Evolutionary conservation across 208 protist species (phyloP).

Genomic region (Trypanosoma theileri): DNA sequence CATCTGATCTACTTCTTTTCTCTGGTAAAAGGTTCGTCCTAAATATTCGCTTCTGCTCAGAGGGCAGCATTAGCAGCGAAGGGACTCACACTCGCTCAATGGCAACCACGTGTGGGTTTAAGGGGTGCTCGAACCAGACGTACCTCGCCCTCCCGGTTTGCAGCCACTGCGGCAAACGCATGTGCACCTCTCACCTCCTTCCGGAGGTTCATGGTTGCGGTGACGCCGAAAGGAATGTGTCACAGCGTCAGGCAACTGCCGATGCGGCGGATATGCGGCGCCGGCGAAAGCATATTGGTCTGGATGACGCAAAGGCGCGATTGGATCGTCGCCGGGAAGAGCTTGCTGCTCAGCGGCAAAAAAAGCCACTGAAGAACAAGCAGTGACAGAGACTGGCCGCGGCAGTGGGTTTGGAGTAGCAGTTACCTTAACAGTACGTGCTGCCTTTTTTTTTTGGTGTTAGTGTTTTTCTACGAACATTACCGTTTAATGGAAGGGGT

Average conservation of each 20-base stretch:
- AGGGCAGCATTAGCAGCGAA: not conserved
- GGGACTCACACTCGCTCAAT: not conserved
- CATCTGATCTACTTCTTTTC: slow-evolving; percentile 1
- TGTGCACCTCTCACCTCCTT: slow-evolving; percentile 78
- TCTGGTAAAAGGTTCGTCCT: slow-evolving; percentile 10
- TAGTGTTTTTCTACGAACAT: not conserved
- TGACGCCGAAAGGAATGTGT: slow-evolving; percentile 59
- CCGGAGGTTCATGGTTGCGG: slow-evolving; percentile 86
- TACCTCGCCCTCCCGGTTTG: slow-evolving; percentile 60
- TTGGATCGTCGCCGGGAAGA: slow-evolving; percentile 46
- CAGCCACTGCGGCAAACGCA: slow-evolving; percentile 61
- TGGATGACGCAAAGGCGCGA: slow-evolving; percentile 60
- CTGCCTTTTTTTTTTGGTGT: not conserved
- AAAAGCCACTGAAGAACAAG: slow-evolving; percentile 79
- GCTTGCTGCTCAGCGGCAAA: slow-evolving; percentile 59
- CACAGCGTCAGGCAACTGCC: slow-evolving; percentile 63
- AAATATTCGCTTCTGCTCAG: not conserved
- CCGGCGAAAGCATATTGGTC: slow-evolving; percentile 89
- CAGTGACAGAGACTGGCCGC: slow-evolving; percentile 81
- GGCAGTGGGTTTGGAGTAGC: slow-evolving; percentile 29
- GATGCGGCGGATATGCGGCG: slow-evolving; percentile 69
- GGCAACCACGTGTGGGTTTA: slow-evolving; percentile 20
- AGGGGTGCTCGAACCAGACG: slow-evolving; percentile 27
- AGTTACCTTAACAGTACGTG: not conserved
- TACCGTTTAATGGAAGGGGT: too few species aligned